Evolutionary conservation across 1,284 basidiomycete genomes (phyloP).

Genomic region (Fomes fomentarius): DNA sequence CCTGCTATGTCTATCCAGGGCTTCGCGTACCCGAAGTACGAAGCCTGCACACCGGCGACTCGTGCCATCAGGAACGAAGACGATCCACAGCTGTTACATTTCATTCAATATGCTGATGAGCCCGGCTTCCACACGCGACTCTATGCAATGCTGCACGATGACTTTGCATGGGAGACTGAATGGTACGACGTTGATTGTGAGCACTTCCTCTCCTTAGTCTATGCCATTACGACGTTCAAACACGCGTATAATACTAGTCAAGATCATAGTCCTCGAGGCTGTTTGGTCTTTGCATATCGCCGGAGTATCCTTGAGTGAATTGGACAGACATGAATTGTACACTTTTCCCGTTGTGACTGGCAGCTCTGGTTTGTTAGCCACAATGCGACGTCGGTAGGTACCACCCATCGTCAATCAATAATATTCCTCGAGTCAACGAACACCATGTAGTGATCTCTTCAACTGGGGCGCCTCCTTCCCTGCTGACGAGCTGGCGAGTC

Average conservation of each 20-base stretch:
- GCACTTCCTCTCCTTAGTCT: constrained; percentile 13
- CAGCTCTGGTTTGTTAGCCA: not conserved
- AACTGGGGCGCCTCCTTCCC: not conserved
- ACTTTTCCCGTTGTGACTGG: not conserved
- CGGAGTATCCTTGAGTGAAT: not conserved
- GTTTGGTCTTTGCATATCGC: not conserved
- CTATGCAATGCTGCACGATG: constrained; percentile 16
- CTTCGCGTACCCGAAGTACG: constrained; percentile 32
- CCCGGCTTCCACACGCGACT: constrained; percentile 29
- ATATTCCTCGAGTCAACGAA: too few relatives aligned
- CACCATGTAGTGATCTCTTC: constrained; percentile 1
- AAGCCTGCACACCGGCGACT: constrained; percentile 37
- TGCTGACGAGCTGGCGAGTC: not conserved
- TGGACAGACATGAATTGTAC: constrained; percentile 3
- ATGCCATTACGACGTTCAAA: not conserved
- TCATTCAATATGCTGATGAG: constrained; percentile 42
- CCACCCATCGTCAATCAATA: not conserved
- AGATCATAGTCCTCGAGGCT: constrained; percentile 37
- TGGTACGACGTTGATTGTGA: constrained; percentile 47
- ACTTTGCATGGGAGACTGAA: constrained; percentile 40
- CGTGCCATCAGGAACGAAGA: constrained; percentile 22
- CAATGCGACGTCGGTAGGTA: constrained; percentile 5
- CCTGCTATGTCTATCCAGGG: not conserved
- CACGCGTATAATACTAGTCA: not conserved
- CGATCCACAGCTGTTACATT: constrained; percentile 20